Base-by-base conservation (phyloP, 2,329 filamentous ascomycete species). In the Arthrobotrys sphaeroides region DNA sequence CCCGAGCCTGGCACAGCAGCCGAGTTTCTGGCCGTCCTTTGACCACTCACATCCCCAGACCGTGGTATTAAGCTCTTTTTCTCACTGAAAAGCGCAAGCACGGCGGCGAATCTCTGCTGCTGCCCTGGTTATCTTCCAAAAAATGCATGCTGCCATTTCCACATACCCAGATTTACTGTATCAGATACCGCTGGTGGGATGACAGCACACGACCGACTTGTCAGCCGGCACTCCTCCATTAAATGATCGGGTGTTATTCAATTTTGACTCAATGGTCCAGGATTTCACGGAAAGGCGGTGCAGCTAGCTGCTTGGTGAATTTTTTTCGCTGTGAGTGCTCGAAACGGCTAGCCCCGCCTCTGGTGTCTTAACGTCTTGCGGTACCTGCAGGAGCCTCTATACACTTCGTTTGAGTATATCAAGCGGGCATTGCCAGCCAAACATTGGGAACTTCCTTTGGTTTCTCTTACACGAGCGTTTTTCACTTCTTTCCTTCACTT, bases 161-260 rank as follows among this genome's bases (percentile, higher is more conserved):
- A 57, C 22, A 67, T 59, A 53, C 45, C 60, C 51, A 61, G 36
- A 67, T 53, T 67, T 67, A 33, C 57, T 69, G 72, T 75, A 49
- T 75, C 72, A 75, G 64, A 75, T 75, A 66, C 55, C 72, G 72
- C 72, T 69, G 64, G 57, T 55, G 62, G 31, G 62, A 40, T 59
- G 53, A 72, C 38, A 57, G 59, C 59, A 72, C 59, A 49, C 36
- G 59, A 59, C 49, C 43, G 53, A 40, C 31, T n/a, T 31, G 38
- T 51, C 62, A 26, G 70, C 49, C 68, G 70, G 70, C 55, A 33
- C 47, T 33, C 47, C 26, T 53, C 47, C 49, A 67, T 40, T 59
- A 43, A 43, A 67, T 33, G 47, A 26, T 43, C 24, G 24, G n/a
- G 10, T 42, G 33, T 36, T 51, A 24, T 67, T 67, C 47, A 36